Evolutionary conservation across 352 stramenopile species (phyloP).

Genomic region (Phytopythium ostracodes): DNA sequence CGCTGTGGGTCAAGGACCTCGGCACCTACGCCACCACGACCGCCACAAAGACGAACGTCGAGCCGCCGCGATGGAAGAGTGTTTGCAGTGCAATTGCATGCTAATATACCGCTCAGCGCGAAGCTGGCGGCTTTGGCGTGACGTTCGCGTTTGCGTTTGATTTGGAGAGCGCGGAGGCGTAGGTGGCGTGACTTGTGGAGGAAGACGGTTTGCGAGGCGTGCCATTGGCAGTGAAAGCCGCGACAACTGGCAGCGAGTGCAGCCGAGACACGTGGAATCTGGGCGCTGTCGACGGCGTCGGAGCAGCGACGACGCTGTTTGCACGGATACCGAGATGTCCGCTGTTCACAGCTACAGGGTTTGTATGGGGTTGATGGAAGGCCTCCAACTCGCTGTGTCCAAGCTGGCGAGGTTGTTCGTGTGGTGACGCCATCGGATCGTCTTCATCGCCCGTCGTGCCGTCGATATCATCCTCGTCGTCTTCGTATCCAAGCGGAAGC

Average conservation of each 20-base stretch:
- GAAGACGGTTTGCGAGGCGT: neutral
- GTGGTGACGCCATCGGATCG: neutral
- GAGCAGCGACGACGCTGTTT: neutral
- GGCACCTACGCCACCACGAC: constrained; percentile 61
- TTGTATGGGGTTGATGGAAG: neutral
- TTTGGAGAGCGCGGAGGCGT: neutral
- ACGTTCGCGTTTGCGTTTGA: neutral
- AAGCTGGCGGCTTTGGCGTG: constrained; percentile 1
- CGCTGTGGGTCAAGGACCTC: constrained; percentile 72
- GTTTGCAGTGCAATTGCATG: constrained; percentile 62
- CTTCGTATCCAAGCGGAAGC: constrained; percentile 2
- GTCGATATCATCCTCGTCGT: neutral
- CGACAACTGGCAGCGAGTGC: neutral
- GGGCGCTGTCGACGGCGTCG: neutral
- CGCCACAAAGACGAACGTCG: constrained; percentile 51
- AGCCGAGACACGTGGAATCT: neutral
- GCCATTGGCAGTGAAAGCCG: neutral
- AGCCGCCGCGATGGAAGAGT: constrained; percentile 67
- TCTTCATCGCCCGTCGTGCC: neutral
- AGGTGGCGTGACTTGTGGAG: neutral
- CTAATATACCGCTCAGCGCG: constrained; percentile 14
- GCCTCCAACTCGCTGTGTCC: neutral
- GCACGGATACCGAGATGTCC: neutral
- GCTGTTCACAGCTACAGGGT: neutral
- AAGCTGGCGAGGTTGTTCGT: neutral